Base-by-base conservation (phyloP, 2,329 filamentous ascomycete species). In the Epichloe typhina region DNA sequence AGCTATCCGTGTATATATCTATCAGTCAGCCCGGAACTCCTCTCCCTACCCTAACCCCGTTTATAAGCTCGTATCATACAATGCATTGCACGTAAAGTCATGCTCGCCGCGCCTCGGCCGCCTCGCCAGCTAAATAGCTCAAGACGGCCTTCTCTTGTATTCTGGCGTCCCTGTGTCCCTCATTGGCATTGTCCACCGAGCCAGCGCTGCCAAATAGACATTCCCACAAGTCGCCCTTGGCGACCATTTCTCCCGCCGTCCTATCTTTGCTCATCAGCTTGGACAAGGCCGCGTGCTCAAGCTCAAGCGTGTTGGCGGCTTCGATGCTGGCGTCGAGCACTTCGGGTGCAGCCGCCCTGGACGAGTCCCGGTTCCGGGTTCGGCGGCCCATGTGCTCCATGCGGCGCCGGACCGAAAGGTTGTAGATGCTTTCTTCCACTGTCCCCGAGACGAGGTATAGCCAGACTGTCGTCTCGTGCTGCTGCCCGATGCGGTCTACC, bases 401-500 rank as follows among this genome's bases (percentile, higher is more conserved):
- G 3, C 91, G 82, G 31, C 89, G 77, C 53, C 77, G 74, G 1
- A 95, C 88, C 0, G 88, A 93, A 36, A 96, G 77, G 53, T 90
- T 81, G 67, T 97, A 89, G 55, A 97, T 94, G 2, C 85, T 85
- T 68, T 95, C 85, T 62, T 98, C 93, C 0, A 97, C 88, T 0
- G 91, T 95, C 48, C 86, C 87, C 15, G 84, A 81, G n/a, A 96
- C 79, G 2, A 97, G 76, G 64, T 97, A 97, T 66, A 96, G 84
- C 86, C 90, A 97, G 1, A 97, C 89, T 0, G 88, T 95, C 0
- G 93, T 98, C 56, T 86, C 77, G 48, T 86, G 82, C 55, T 83
- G 76, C 66, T 97, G 93, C 0, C 93, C 93, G 55, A 98, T 98
- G 37, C 93, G 82, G 63, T 98, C 89, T 1, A 98, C 90, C 51